Evolutionary conservation across 2,329 filamentous ascomycete genomes (phyloP).

Genomic region (Colletotrichum camelliae): DNA sequence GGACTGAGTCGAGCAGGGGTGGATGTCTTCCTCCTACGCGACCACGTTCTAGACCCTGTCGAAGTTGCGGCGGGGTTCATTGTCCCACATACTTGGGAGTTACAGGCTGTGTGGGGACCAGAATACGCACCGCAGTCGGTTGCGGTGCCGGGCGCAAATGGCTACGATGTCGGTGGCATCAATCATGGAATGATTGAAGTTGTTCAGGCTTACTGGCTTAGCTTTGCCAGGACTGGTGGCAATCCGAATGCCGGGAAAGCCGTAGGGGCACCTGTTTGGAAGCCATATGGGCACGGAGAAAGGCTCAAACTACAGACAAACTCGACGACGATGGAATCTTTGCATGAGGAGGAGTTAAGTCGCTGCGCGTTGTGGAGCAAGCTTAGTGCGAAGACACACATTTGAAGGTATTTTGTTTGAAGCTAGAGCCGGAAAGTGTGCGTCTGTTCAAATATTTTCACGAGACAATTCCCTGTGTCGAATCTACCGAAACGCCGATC

Average conservation of each 20-base stretch:
- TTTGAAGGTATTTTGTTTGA: not conserved
- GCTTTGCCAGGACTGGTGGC: not conserved
- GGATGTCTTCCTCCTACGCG: not conserved
- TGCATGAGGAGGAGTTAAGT: not conserved
- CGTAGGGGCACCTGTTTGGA: not conserved
- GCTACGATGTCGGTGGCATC: not conserved
- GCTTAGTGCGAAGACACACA: not conserved
- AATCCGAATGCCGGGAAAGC: not conserved
- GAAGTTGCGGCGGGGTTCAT: not conserved
- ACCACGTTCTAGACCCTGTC: not conserved
- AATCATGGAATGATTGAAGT: not conserved
- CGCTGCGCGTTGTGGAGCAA: not conserved
- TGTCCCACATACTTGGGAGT: not conserved
- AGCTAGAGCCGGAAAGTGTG: not conserved
- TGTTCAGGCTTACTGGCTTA: not conserved
- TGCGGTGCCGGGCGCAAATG: not conserved
- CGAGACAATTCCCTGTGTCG: not conserved
- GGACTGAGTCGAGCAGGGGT: not conserved
- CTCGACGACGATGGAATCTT: not conserved
- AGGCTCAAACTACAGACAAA: not conserved
- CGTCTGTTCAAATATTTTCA: not conserved
- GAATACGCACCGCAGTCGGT: not conserved
- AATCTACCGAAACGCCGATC: not conserved
- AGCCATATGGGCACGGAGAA: not conserved
- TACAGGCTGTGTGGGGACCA: not conserved